Percentiles rank a stretch among this genome's conserved stretches.
Conservation (phyloP, 371 early-diverging fungal genomes). For the Mortierella sp. region DNA sequence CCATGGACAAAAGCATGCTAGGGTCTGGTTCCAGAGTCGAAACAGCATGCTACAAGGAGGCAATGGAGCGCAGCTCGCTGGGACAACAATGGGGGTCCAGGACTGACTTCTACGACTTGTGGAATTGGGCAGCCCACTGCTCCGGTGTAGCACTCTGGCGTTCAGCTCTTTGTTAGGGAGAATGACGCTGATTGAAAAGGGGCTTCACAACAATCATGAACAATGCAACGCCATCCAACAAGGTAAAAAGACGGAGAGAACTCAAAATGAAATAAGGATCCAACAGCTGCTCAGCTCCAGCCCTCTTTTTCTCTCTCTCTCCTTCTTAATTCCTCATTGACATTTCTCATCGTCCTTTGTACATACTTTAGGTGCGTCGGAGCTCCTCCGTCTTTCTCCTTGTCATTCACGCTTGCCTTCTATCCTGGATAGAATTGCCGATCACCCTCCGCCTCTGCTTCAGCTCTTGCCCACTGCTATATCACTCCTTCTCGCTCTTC, state of each 20-base stretch:
- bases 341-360: neutral
- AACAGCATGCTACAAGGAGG: neutral
- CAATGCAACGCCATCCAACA: neutral
- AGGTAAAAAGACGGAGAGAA: conserved; percentile 5
- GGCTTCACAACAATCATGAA: too few species aligned
- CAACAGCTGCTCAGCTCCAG: neutral
- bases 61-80: neutral
- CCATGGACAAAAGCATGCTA: too few species aligned
- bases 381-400: neutral
- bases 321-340: neutral
- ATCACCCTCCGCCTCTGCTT: neutral
- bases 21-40: too few species aligned
- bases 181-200: neutral
- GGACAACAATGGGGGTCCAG: neutral
- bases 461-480: too few species aligned
- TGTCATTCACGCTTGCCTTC: neutral
- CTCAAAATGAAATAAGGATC: conserved; percentile 2
- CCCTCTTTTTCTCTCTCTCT: conserved; percentile 7
- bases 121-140: neutral
- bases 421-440: neutral
- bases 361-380: too few species aligned
- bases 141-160: too few species aligned
- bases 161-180: too few species aligned
- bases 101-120: neutral
- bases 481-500: too few species aligned